These are phyloP conservation scores for Calonectria montana DNA, from an alignment of 2,329 filamentous ascomycete genomes.

Conservation along the genomic window DNA sequence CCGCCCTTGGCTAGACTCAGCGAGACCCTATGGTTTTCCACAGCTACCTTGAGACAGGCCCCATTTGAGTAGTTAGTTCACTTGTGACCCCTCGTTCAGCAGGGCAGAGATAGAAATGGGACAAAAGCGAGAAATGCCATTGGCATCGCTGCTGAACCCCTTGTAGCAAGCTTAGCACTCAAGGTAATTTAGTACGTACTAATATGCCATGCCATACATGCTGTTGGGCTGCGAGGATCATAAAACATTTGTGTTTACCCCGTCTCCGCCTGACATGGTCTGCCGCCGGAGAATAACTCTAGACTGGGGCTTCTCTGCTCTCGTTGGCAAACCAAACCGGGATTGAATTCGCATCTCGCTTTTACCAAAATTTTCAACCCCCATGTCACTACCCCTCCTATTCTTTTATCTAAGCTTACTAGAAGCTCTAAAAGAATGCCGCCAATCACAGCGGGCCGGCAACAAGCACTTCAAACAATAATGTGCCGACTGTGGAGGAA, in stretches of 20 bases:
- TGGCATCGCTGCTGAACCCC: not conserved
- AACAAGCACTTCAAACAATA: slow-evolving; percentile 24
- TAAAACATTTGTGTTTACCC: not conserved
- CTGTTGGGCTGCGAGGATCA: not conserved
- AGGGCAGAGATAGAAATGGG: not conserved
- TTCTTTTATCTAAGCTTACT: slow-evolving; percentile 6
- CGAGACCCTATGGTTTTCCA: not conserved
- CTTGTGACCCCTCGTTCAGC: not conserved
- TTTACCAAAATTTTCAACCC: slow-evolving; percentile 19
- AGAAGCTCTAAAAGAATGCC: slow-evolving; percentile 21
- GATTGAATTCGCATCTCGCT: not conserved
- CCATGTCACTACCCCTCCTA: slow-evolving; percentile 15
- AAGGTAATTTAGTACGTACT: too few relatives aligned
- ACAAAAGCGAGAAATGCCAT: not conserved
- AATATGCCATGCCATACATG: not conserved
- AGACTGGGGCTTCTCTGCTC: not conserved
- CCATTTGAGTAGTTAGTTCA: too few relatives aligned
- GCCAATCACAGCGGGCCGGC: slow-evolving; percentile 22
- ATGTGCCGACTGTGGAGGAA: slow-evolving; percentile 6
- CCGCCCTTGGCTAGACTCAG: not conserved
- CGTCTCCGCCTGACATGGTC: not conserved
- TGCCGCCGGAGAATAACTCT: not conserved
- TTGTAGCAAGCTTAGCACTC: not conserved
- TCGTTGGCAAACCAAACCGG: not conserved
- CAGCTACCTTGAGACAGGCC: not conserved